Conservation (phyloP, 352 stramenopile genomes). For the Pythium brachiatum region DNA sequence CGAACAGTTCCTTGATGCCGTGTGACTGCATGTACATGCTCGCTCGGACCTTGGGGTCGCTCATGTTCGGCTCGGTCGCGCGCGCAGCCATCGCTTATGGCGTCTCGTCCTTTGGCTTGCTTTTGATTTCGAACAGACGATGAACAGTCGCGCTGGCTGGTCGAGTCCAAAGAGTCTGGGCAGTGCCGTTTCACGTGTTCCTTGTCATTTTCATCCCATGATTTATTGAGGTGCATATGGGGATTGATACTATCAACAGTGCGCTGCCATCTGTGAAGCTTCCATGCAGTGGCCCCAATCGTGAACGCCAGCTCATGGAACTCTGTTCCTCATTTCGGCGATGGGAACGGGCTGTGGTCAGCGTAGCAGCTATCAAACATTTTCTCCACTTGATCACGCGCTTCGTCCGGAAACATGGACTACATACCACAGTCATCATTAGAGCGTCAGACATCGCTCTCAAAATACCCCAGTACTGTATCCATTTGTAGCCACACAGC, state of each 20-base stretch:
- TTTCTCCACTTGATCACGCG: constrained; percentile 60
- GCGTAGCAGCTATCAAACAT: constrained; percentile 79
- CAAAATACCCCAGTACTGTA: no score
- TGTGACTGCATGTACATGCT: constrained; percentile 65
- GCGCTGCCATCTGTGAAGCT: no score
- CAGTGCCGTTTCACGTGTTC: neutral
- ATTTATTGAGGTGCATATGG: neutral
- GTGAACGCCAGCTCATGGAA: no score
- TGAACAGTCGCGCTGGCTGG: neutral
- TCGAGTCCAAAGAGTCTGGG: neutral
- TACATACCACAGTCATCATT: constrained; percentile 21
- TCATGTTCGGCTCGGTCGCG: constrained; percentile 39
- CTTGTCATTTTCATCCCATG: neutral
- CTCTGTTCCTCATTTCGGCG: constrained; percentile 15
- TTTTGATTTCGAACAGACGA: neutral
- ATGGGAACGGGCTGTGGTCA: constrained; percentile 61
- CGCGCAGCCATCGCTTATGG: constrained; percentile 5
- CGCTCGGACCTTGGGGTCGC: constrained; percentile 61
- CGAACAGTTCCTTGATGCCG: constrained; percentile 66
- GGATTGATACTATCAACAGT: neutral
- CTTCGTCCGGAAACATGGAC: constrained; percentile 79
- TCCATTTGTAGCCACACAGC: no score
- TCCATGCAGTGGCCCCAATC: no score
- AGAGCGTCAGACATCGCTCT: neutral
- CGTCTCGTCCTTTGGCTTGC: neutral